Evolutionary conservation across 306 rosid species (phyloP).

Genomic region (Delonix regia): DNA sequence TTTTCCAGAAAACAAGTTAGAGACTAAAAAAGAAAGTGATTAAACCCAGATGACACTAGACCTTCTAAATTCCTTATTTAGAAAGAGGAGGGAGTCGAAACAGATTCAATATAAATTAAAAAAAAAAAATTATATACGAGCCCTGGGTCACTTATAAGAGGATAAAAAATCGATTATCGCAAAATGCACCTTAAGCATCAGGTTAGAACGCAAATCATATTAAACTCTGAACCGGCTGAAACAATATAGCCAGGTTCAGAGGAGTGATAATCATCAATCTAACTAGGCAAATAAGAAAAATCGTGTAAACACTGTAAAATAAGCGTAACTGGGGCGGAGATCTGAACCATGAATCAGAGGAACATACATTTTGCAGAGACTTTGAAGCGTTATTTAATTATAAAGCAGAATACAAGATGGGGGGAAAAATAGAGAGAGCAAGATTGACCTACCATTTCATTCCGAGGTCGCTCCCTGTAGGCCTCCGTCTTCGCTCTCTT

Average conservation of each 20-base stretch:
- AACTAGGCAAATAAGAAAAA: neutral
- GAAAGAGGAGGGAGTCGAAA: neutral
- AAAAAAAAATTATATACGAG: neutral
- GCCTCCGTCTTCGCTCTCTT: conserved; percentile 55
- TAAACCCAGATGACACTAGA: neutral
- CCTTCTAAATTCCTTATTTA: neutral
- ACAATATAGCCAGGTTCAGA: neutral
- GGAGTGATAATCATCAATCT: neutral
- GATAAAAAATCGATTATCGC: neutral
- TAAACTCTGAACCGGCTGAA: neutral
- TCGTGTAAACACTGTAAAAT: neutral
- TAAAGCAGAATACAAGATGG: neutral
- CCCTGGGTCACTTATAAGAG: neutral
- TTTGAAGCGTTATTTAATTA: neutral
- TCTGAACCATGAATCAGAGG: conserved; percentile 28
- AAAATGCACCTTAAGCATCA: conserved; percentile 10
- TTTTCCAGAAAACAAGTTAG: neutral
- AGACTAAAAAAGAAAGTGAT: neutral
- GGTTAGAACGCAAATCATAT: neutral
- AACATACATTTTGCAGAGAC: conserved; percentile 13
- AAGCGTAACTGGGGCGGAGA: conserved; percentile 39
- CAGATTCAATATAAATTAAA: neutral
- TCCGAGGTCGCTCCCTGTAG: conserved; percentile 46
- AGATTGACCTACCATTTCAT: conserved; percentile 65
- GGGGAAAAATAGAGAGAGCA: neutral